Percentiles rank a stretch among this genome's conserved stretches.
phyloP scores from a whole-genome alignment of 2,329 filamentous ascomycete genomes.

The Fusarium goolgardi region DNA sequence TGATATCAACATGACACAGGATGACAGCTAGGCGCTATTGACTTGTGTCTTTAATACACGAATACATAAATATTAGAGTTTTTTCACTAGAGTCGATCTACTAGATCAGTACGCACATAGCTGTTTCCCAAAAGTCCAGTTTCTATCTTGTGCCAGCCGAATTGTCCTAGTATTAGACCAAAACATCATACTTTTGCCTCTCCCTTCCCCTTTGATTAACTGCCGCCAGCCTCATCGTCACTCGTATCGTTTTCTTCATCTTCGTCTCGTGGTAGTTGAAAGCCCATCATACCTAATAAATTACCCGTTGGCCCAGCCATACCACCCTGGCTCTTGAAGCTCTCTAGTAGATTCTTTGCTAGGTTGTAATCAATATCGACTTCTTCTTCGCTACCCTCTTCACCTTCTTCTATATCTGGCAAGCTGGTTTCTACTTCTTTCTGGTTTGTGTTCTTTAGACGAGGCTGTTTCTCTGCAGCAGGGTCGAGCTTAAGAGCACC shows the following conservation, averaged over 20 bases:
- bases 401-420: constrained; percentile 54
- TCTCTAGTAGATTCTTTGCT: constrained; percentile 89
- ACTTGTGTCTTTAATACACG: not conserved
- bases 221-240: constrained; percentile 26
- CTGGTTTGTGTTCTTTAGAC: constrained; percentile 47
- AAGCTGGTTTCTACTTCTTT: constrained; percentile 25
- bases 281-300: constrained; percentile 85
- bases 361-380: constrained; percentile 87
- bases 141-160: constrained; percentile 1
- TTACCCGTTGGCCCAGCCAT: constrained; percentile 89
- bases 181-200: constrained; percentile 1
- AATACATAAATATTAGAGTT: constrained; percentile 23
- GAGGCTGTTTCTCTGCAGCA: constrained; percentile 48
- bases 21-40: not conserved
- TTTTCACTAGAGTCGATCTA: not conserved
- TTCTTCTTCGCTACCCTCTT: constrained; percentile 66
- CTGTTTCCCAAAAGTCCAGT: not conserved
- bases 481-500: constrained; percentile 71
- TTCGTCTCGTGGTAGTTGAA: constrained; percentile 84
- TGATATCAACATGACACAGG: not conserved
- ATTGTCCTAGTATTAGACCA: not conserved
- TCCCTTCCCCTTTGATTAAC: constrained; percentile 21
- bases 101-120: constrained; percentile 1
- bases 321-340: constrained; percentile 90
- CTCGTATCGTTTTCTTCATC: constrained; percentile 59